These are phyloP conservation scores for Alternaria viburni DNA, from an alignment of 2,329 filamentous ascomycete genomes.

Conservation along the genomic window DNA sequence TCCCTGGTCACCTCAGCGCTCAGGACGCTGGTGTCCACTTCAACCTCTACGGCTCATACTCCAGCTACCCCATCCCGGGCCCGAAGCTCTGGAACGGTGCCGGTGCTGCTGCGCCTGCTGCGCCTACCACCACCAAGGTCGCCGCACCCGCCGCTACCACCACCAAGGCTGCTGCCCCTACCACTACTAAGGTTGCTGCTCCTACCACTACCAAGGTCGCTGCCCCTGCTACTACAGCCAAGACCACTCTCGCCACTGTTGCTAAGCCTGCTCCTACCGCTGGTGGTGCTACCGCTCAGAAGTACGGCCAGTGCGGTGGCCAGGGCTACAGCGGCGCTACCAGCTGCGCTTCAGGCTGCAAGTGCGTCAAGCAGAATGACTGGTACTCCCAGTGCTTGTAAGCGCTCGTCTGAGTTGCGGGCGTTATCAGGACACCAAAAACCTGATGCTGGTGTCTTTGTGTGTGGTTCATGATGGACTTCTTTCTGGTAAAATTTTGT, in stretches of 20 bases:
- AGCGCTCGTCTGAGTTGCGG: background rate
- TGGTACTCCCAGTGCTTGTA: slow-evolving; percentile 57
- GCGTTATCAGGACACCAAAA: background rate
- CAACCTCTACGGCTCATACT: slow-evolving; percentile 48
- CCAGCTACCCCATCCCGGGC: slow-evolving; percentile 46
- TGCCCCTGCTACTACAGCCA: slow-evolving; percentile 15
- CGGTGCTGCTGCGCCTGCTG: slow-evolving; percentile 13
- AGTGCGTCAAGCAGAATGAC: slow-evolving; percentile 51
- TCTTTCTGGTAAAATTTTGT: slow-evolving; percentile 1
- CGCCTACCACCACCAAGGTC: slow-evolving; percentile 11
- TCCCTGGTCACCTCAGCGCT: slow-evolving; percentile 52
- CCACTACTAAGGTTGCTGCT: slow-evolving; percentile 4
- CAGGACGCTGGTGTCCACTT: slow-evolving; percentile 51
- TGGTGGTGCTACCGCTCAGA: slow-evolving; percentile 28
- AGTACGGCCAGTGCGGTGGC: slow-evolving; percentile 56
- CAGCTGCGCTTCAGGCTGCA: slow-evolving; percentile 47
- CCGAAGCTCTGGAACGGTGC: slow-evolving; percentile 44
- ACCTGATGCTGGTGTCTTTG: background rate
- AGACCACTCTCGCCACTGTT: slow-evolving; percentile 32
- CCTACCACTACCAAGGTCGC: slow-evolving; percentile 9
- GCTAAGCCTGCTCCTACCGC: slow-evolving; percentile 24
- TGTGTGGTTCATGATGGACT: background rate
- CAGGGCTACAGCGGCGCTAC: slow-evolving; percentile 50
- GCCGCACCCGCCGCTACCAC: slow-evolving; percentile 17
- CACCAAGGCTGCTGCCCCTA: slow-evolving; percentile 10